phyloP scores from a whole-genome alignment of 2,329 filamentous ascomycete species.

The Fusarium euwallaceae region DNA sequence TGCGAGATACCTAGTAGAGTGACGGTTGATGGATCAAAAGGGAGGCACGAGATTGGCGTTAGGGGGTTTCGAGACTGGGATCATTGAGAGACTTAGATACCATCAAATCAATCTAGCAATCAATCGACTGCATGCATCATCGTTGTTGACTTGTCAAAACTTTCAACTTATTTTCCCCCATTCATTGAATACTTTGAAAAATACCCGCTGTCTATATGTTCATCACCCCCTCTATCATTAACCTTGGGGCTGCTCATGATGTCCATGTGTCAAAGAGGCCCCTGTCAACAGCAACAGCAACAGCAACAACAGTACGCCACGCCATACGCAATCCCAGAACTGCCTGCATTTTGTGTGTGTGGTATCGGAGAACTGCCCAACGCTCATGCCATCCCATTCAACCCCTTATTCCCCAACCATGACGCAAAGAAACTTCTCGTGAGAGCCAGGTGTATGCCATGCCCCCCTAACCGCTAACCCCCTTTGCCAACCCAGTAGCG shows the following conservation, averaged over 20 bases:
- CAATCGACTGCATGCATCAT: not conserved
- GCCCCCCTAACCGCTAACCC: not conserved
- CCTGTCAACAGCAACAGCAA: conserved; percentile 1
- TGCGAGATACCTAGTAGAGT: not conserved
- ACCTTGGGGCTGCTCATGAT: not conserved
- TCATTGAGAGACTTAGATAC: conserved; percentile 43
- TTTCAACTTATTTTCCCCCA: not conserved
- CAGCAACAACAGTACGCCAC: conserved; percentile 14
- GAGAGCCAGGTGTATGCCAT: conserved; percentile 46
- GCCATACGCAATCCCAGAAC: conserved; percentile 27
- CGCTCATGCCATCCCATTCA: conserved; percentile 31
- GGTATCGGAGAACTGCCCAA: conserved; percentile 34
- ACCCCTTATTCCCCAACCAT: conserved; percentile 21
- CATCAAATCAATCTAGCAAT: conserved; percentile 34
- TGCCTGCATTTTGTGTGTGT: conserved; percentile 37
- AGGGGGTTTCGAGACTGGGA: conserved; percentile 32
- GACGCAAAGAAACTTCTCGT: conserved; percentile 45
- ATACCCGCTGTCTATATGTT: conserved; percentile 30
- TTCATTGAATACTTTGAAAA: not conserved
- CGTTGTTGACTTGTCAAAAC: not conserved
- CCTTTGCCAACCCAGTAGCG: conserved; percentile 13
- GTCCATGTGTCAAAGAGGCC: conserved; percentile 8
- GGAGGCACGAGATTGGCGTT: conserved; percentile 35
- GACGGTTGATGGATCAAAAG: conserved; percentile 11
- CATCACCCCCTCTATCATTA: conserved; percentile 7